Evolutionary conservation across 768 basidiomycete genomes (phyloP), one percentile per base, ranked within the genome.

Genomic region (Trametes elegans): DNA sequence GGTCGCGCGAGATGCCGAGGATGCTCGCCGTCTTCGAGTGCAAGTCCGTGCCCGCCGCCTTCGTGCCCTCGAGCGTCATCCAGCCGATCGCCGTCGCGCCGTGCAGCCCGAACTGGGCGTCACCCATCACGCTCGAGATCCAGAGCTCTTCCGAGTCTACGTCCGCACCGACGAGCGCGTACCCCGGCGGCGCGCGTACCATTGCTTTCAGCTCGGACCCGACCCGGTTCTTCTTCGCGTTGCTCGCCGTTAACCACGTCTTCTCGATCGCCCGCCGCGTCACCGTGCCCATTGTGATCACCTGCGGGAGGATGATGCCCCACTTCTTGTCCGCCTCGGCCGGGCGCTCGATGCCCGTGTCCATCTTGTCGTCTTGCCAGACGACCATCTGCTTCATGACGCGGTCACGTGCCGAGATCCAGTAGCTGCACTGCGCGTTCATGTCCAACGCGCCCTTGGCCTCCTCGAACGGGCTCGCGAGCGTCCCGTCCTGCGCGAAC

Each of bases 21-120:
- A 98, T 98, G 55, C 73, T 82, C 10, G 96, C 97, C 2, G 95
- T 96, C 74, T 97, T 97, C 10, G 95, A 98, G 66, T 98, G 96
- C 27, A 99, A 73, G 73, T 99, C 96, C 6, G 96, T 98, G 5
- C 94, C 94, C 0, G 89, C 87, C 0, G 86, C 80, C 71, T 98
- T 98, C 14, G 95, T 96, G 1, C 97, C 95, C 70, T 98, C 97
- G 26, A 99, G 80, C 14, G 95, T 98, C 96, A 99, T 98, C 96
- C 96, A 98, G 3, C 97, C 96, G 38, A 99, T 85, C 2, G 96
- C 94, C 3, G 94, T 95, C 10, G 94, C 93, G 10, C 96, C 96
- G 62, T 99, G 95, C 53, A 96, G 69, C 8, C 96, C 97, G 69
- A 99, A 97, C 70, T 99, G 96, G 0, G 94, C 91, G 66, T 98